phyloP scores from a whole-genome alignment of 2,329 filamentous ascomycete genomes.

The Trichothecium roseum region DNA sequence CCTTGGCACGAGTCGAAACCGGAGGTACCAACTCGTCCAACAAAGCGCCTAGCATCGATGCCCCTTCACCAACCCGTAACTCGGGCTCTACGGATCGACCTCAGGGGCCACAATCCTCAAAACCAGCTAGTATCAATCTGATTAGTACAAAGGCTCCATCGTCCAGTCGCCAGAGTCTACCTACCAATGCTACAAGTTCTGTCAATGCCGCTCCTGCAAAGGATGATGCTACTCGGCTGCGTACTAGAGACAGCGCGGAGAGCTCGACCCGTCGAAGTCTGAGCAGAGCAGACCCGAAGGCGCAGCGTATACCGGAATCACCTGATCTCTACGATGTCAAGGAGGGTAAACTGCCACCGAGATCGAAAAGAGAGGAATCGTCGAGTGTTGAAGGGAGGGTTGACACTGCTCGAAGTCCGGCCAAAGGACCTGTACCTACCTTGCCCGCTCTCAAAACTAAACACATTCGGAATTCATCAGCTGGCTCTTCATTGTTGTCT shows the following conservation, averaged over 20 bases:
- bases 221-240: slow-evolving; percentile 20
- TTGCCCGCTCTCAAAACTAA: slow-evolving; percentile 23
- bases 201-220: slow-evolving; percentile 25
- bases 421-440: slow-evolving; percentile 21
- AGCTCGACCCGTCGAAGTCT: slow-evolving; percentile 29
- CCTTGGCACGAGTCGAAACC: slow-evolving; percentile 31
- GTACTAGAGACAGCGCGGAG: slow-evolving; percentile 32
- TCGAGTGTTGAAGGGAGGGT: slow-evolving; percentile 33
- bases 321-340: slow-evolving; percentile 27
- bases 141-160: slow-evolving; percentile 31
- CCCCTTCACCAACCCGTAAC: slow-evolving; percentile 16
- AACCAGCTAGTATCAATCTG: slow-evolving; percentile 36
- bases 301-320: slow-evolving; percentile 22
- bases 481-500: slow-evolving; percentile 22
- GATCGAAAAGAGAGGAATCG: slow-evolving; percentile 30
- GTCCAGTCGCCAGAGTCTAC: slow-evolving; percentile 26
- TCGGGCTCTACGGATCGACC: slow-evolving; percentile 25
- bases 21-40: slow-evolving; percentile 14
- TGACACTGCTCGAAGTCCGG: slow-evolving; percentile 33
- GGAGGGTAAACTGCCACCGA: slow-evolving; percentile 22
- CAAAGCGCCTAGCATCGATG: neutral
- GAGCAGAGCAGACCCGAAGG: slow-evolving; percentile 29
- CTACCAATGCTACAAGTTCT: slow-evolving; percentile 31
- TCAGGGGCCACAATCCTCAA: slow-evolving; percentile 32
- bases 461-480: slow-evolving; percentile 21